These are phyloP conservation scores for Candida khao-thaluensis DNA, from an alignment of 805 yeast genomes.

Conservation along the genomic window DNA sequence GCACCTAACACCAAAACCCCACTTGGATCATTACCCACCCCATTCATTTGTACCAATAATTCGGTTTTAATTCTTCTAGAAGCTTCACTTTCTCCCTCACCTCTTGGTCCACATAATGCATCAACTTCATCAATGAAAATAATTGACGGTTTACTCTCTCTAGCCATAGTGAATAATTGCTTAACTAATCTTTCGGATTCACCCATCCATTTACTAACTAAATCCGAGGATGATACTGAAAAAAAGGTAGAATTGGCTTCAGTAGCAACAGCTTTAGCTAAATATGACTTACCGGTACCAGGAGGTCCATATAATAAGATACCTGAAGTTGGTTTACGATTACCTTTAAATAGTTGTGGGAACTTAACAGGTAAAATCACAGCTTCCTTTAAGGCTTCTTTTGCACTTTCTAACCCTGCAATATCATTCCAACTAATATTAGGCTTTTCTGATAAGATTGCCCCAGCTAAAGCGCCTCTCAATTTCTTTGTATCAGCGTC, in stretches of 20 bases:
- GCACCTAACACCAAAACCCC: constrained; percentile 97
- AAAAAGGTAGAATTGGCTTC: constrained; percentile 97
- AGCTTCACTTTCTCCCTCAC: constrained; percentile 97
- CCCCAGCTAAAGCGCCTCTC: constrained; percentile 87
- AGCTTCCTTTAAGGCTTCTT: constrained; percentile 95
- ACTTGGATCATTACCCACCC: constrained; percentile 91
- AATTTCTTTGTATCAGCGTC: constrained; percentile 84
- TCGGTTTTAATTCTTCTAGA: constrained; percentile 95
- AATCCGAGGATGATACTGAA: constrained; percentile 92
- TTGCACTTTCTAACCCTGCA: constrained; percentile 94
- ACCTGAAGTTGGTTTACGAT: constrained; percentile 89
- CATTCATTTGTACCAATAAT: constrained; percentile 95
- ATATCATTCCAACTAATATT: constrained; percentile 93
- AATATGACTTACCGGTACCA: constrained; percentile 95
- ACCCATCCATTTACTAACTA: constrained; percentile 99
- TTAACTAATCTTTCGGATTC: constrained; percentile 95
- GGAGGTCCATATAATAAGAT: constrained; percentile 73
- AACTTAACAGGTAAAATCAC: constrained; percentile 94
- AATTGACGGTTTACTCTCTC: constrained; percentile 93
- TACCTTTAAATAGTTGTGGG: constrained; percentile 93
- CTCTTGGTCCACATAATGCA: constrained; percentile 96
- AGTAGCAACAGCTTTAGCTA: constrained; percentile 98
- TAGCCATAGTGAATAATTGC: constrained; percentile 91
- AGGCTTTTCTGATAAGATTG: constrained; percentile 88
- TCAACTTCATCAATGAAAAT: constrained; percentile 98